These are phyloP conservation scores for Pichia scutulata DNA, from an alignment of 805 yeast species.

Conservation along the genomic window DNA sequence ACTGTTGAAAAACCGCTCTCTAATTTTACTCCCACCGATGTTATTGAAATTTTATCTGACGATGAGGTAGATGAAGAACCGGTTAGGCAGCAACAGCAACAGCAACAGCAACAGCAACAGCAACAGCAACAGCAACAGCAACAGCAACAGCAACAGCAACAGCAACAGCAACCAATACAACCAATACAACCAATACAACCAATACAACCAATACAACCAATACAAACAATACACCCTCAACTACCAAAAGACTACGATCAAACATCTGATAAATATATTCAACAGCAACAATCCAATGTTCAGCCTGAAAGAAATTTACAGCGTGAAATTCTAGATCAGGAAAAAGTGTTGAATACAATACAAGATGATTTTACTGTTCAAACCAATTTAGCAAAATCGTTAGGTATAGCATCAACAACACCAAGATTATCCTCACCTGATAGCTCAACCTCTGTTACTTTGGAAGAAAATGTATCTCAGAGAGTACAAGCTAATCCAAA, in stretches of 20 bases:
- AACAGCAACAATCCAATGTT: not conserved
- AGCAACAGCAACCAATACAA: not conserved
- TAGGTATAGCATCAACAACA: not conserved
- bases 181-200: not conserved
- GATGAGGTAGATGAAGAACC: constrained; percentile 1
- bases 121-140: too few relatives aligned
- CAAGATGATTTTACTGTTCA: not conserved
- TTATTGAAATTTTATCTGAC: constrained; percentile 7
- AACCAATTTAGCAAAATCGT: not conserved
- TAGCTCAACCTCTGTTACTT: not conserved
- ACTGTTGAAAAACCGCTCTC: not conserved
- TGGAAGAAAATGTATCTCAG: not conserved
- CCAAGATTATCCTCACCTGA: not conserved
- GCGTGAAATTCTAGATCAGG: not conserved
- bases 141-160: not conserved
- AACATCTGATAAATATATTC: too few relatives aligned
- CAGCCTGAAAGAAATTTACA: not conserved
- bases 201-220: not conserved
- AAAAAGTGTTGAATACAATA: not conserved
- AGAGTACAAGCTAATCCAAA: not conserved
- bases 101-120: not conserved
- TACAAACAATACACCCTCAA: too few relatives aligned
- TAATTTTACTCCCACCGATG: not conserved
- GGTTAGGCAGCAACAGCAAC: not conserved
- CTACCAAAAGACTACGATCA: too few relatives aligned